Evolutionary conservation across 768 basidiomycete genomes (phyloP).

Genomic region (Pleurotus eryngii): DNA sequence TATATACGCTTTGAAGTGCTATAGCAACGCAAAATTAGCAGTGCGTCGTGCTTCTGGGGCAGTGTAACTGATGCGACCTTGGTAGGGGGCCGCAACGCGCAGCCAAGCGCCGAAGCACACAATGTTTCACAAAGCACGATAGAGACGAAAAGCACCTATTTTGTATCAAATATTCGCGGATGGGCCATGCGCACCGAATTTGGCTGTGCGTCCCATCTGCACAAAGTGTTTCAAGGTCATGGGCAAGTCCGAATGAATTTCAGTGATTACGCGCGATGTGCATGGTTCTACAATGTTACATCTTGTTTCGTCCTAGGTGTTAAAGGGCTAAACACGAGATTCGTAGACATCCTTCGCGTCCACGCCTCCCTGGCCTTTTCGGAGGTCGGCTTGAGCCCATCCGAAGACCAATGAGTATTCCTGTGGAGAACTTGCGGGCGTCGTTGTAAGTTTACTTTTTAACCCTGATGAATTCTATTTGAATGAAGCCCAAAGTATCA

Average conservation of each 20-base stretch:
- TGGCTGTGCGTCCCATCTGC: too few species aligned
- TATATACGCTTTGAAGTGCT: neutral
- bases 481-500: conserved; percentile 94
- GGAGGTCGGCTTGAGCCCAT: conserved; percentile 86
- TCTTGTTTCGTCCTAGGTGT: neutral
- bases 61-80: neutral
- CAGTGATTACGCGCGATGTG: too few species aligned
- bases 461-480: conserved; percentile 95
- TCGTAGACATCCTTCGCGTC: conserved; percentile 78
- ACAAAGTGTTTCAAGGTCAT: too few species aligned
- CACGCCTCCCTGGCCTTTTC: conserved; percentile 81
- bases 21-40: neutral
- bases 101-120: too few species aligned
- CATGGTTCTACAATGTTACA: neutral
- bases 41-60: neutral
- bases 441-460: conserved; percentile 70
- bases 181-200: too few species aligned
- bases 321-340: conserved; percentile 39
- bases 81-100: neutral
- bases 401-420: conserved; percentile 30
- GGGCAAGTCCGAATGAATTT: too few species aligned
- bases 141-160: too few species aligned
- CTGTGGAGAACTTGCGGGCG: conserved; percentile 1
- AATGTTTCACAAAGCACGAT: too few species aligned
- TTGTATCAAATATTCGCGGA: too few species aligned